Conservation (phyloP, 345 rosid species). For the Corymbia maculata region DNA sequence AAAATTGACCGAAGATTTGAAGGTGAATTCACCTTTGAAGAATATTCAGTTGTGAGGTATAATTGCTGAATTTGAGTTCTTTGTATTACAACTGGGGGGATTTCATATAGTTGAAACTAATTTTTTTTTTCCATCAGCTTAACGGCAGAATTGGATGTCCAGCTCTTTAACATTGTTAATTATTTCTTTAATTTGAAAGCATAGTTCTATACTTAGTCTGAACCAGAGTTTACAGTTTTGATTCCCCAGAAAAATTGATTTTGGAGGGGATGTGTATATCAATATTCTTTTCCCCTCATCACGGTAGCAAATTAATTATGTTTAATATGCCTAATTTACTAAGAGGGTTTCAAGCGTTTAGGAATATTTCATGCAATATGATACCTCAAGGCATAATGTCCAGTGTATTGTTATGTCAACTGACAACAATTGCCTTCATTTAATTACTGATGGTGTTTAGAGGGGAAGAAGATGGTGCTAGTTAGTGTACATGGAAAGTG, state of each 20-base stretch:
- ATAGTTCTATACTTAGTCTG: background rate
- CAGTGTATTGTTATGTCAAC: background rate
- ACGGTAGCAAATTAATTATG: background rate
- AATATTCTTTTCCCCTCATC: background rate
- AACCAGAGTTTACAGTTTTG: background rate
- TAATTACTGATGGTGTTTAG: background rate
- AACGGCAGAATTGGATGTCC: background rate
- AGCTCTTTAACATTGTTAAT: background rate
- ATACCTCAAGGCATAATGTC: background rate
- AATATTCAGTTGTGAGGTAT: background rate
- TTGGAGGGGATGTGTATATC: background rate
- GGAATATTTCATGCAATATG: background rate
- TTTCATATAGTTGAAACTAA: background rate
- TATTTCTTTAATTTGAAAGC: background rate
- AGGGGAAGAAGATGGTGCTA: background rate
- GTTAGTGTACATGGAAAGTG: background rate
- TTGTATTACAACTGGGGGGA: background rate
- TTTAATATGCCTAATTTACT: background rate
- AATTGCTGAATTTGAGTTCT: background rate
- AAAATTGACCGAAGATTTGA: background rate
- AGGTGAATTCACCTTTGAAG: slow-evolving; percentile 3
- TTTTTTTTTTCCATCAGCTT: background rate
- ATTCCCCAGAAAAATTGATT: background rate
- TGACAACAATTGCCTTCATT: background rate
- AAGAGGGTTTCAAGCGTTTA: background rate